Conservation (phyloP, 768 basidiomycete genomes). For the Russula griseocarnosa region DNA sequence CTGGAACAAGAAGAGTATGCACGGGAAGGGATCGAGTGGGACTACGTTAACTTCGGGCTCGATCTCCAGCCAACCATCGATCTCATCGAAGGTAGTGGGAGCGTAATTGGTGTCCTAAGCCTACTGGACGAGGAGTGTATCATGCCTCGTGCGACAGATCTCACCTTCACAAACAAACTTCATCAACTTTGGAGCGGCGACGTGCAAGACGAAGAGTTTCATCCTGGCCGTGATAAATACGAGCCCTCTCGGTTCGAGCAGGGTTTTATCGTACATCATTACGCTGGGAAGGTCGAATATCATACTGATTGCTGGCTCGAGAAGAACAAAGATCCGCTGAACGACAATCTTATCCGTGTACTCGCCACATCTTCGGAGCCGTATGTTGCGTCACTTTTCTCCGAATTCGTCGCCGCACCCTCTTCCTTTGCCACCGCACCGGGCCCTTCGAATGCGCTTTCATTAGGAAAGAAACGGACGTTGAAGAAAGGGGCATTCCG, state of each 20-base stretch:
- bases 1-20: conserved; percentile 98
- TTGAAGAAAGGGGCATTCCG: conserved; percentile 96
- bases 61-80: conserved; percentile 98
- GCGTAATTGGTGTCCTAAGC: conserved; percentile 82
- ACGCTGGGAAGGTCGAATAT: conserved; percentile 96
- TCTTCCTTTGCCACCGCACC: conserved; percentile 37
- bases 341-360: conserved; percentile 90
- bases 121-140: conserved; percentile 97
- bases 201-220: conserved; percentile 44
- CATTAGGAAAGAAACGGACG: conserved; percentile 58
- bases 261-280: conserved; percentile 93
- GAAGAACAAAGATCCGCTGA: conserved; percentile 99
- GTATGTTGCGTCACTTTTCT: conserved; percentile 79
- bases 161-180: conserved; percentile 92
- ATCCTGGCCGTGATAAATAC: conserved; percentile 81
- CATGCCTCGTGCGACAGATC: conserved; percentile 97
- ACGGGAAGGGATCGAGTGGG: conserved; percentile 95
- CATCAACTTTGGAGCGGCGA: conserved; percentile 69
- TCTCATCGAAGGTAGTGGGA: conserved; percentile 78
- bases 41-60: conserved; percentile 95
- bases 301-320: conserved; percentile 95
- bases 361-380: conserved; percentile 77
- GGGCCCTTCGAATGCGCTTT: conserved; percentile 44
- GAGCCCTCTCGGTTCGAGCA: conserved; percentile 84
- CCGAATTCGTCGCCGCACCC: conserved; percentile 62